A percentile compares a stretch with the other conserved stretches of the same genome.
Evolutionary conservation across 345 rosid genomes (phyloP).

Genomic region (Eucalyptus sideroxylon): DNA sequence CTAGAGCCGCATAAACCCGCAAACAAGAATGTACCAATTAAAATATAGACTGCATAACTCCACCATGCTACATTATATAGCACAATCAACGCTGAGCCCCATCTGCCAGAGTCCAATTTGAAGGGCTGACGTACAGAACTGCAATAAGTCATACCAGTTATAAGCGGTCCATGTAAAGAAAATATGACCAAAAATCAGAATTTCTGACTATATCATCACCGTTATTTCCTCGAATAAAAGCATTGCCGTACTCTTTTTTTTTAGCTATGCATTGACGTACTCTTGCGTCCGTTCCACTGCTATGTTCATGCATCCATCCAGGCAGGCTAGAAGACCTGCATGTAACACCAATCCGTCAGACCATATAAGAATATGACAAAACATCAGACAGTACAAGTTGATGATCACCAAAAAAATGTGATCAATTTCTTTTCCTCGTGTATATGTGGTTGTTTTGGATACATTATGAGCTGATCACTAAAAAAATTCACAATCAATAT

Average conservation of each 20-base stretch:
- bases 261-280: too few species aligned
- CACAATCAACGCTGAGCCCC: slow-evolving; percentile 13
- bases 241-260: slow-evolving; percentile 81
- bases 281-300: too few species aligned
- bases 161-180: not conserved
- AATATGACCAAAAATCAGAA: not conserved
- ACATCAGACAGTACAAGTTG: too few species aligned
- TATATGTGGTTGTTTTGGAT: too few species aligned
- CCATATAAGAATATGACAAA: too few species aligned
- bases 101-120: slow-evolving; percentile 49
- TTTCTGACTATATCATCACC: slow-evolving; percentile 8
- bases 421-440: too few species aligned
- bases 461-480: too few species aligned
- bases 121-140: slow-evolving; percentile 86
- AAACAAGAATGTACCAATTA: not conserved
- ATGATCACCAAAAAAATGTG: too few species aligned
- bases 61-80: not conserved
- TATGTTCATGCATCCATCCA: too few species aligned
- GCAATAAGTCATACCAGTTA: slow-evolving; percentile 4
- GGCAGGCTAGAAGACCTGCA: too few species aligned
- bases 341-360: too few species aligned
- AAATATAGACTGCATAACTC: not conserved
- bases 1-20: not conserved
- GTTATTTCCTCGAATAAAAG: slow-evolving; percentile 89
- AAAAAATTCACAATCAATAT: too few species aligned